Conservation (phyloP, 2,329 filamentous ascomycete genomes). For the Pochonia chlamydosporia region DNA sequence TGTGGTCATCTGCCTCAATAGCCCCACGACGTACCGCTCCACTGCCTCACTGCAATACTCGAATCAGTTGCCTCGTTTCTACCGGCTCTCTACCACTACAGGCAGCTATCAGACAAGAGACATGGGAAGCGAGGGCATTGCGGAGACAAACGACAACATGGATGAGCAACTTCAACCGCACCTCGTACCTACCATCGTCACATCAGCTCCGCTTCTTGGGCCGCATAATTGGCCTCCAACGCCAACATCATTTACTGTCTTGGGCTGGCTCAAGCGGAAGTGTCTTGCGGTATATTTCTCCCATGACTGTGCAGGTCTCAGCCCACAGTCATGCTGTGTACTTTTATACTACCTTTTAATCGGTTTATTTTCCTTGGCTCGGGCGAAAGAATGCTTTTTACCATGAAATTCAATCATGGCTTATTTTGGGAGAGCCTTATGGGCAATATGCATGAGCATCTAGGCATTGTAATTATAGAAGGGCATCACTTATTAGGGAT, state of each 20-base stretch:
- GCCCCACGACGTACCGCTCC: conserved; percentile 8
- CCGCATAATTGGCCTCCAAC: conserved; percentile 13
- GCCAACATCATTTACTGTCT: conserved; percentile 7
- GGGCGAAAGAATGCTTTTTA: neutral
- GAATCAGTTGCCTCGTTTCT: conserved; percentile 9
- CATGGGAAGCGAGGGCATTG: neutral
- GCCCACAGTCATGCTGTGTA: neutral
- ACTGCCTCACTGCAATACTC: conserved; percentile 4
- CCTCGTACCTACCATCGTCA: neutral
- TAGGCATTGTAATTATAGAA: too few species aligned
- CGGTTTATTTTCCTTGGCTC: neutral
- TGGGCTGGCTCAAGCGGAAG: conserved; percentile 18
- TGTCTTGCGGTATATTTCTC: neutral
- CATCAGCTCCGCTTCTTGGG: conserved; percentile 1
- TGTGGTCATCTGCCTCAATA: conserved; percentile 11
- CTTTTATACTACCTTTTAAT: neutral
- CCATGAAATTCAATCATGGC: neutral
- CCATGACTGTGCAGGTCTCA: neutral
- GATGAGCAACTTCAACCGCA: neutral
- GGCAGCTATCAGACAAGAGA: neutral
- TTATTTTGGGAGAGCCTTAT: neutral
- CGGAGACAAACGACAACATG: neutral
- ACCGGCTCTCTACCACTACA: neutral
- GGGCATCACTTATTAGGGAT: too few species aligned
- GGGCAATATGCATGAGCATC: too few species aligned